Percentiles rank a stretch among this genome's conserved stretches.
These are phyloP conservation scores for Magnusiomyces paraingens DNA, from an alignment of 1,139 yeast genomes.

Conservation along the genomic window DNA sequence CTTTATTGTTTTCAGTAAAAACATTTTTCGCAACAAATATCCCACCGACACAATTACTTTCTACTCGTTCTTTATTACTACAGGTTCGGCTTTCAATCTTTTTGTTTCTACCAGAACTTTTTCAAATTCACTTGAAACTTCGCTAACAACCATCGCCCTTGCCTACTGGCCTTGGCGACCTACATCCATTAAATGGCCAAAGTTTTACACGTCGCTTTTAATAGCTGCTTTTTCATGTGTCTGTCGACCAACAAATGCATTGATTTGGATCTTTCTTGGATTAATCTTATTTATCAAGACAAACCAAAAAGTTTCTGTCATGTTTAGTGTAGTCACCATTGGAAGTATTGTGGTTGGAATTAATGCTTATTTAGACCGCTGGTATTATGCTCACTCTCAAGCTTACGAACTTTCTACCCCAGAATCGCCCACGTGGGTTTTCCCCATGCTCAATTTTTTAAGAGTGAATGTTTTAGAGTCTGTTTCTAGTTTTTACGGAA, in stretches of 20 bases:
- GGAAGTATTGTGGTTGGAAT: slow-evolving; percentile 31
- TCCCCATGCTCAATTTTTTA: slow-evolving; percentile 66
- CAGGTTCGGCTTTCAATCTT: slow-evolving; percentile 79
- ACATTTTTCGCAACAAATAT: slow-evolving; percentile 22
- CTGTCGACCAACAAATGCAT: slow-evolving; percentile 75
- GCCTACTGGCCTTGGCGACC: slow-evolving; percentile 65
- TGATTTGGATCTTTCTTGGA: slow-evolving; percentile 69
- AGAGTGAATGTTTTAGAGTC: slow-evolving; percentile 70
- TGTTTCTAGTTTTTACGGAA: slow-evolving; percentile 78
- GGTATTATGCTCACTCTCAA: slow-evolving; percentile 45
- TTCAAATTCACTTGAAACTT: slow-evolving; percentile 76
- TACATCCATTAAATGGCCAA: slow-evolving; percentile 9
- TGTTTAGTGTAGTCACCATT: slow-evolving; percentile 26
- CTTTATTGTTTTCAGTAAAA: slow-evolving; percentile 43
- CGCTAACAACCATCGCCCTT: slow-evolving; percentile 63
- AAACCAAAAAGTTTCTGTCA: slow-evolving; percentile 7
- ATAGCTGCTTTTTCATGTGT: slow-evolving; percentile 35
- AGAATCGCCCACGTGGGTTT: slow-evolving; percentile 28
- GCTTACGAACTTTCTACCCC: slow-evolving; percentile 17
- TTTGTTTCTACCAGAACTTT: slow-evolving; percentile 76
- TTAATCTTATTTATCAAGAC: slow-evolving; percentile 27
- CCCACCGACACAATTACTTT: slow-evolving; percentile 36
- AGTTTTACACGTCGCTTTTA: slow-evolving; percentile 21
- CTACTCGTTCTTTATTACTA: slow-evolving; percentile 45
- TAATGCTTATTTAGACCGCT: slow-evolving; percentile 47